Conservation (phyloP, 2,329 filamentous ascomycete species). For the Colletotrichum chlorophyti region DNA sequence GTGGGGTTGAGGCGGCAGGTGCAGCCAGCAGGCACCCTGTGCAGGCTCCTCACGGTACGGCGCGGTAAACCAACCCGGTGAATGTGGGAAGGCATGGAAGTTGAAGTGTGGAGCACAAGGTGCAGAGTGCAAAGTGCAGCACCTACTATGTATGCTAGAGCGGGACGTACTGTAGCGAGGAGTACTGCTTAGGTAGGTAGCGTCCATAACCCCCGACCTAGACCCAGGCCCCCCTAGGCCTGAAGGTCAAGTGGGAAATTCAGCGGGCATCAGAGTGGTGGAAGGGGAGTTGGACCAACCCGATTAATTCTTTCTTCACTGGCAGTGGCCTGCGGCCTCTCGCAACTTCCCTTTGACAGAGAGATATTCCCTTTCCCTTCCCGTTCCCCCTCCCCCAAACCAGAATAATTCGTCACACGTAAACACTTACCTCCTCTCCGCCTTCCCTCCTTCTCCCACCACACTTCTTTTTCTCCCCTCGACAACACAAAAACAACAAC, state of each 20-base stretch:
- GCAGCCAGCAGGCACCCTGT: conserved; percentile 17
- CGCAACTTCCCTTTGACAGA: conserved; percentile 27
- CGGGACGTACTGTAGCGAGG: too few relatives aligned
- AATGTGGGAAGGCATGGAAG: neutral
- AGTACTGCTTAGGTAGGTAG: too few relatives aligned
- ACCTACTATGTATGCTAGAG: too few relatives aligned
- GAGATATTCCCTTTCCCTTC: conserved; percentile 10
- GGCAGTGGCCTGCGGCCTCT: too few relatives aligned
- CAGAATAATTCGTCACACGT: conserved; percentile 31
- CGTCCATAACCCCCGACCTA: too few relatives aligned
- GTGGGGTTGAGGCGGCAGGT: conserved; percentile 24
- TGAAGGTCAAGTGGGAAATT: too few relatives aligned
- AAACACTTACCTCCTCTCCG: conserved; percentile 27
- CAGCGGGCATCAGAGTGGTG: conserved; percentile 13
- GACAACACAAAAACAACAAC: conserved; percentile 28
- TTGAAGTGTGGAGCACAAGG: too few relatives aligned
- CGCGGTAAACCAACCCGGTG: too few relatives aligned
- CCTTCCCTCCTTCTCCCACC: conserved; percentile 26
- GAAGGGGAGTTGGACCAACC: conserved; percentile 25
- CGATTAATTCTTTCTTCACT: conserved; percentile 30
- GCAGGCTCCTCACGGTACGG: neutral
- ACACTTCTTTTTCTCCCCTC: conserved; percentile 23
- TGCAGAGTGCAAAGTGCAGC: too few relatives aligned
- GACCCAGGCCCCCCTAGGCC: too few relatives aligned
- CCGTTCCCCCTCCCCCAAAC: conserved; percentile 17